phyloP scores from a whole-genome alignment of 169 alveolate genomes.

The Cystoisospora suis region DNA sequence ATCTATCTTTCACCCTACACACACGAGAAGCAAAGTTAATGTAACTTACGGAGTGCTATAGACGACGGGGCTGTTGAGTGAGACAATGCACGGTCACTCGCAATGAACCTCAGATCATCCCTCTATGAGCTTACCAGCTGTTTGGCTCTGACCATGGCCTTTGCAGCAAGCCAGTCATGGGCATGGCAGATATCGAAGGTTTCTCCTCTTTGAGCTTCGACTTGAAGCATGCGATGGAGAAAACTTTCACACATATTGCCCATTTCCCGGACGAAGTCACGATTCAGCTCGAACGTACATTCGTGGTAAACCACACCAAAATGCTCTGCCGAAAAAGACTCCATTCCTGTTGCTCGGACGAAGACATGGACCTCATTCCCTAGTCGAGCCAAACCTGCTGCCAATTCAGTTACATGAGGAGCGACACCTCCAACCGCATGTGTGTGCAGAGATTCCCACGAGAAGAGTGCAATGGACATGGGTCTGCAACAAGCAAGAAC shows the following conservation, averaged over 20 bases:
- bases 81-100: too few relatives aligned
- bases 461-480: slow-evolving; percentile 73
- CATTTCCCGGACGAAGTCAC: slow-evolving; percentile 79
- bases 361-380: slow-evolving; percentile 82
- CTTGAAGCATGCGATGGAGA: slow-evolving; percentile 68
- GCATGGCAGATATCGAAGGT: slow-evolving; percentile 77
- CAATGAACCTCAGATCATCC: too few relatives aligned
- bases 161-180: slow-evolving; percentile 82
- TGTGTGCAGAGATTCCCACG: slow-evolving; percentile 81
- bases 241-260: slow-evolving; percentile 81
- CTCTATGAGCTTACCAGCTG: slow-evolving; percentile 63
- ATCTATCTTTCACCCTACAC: too few relatives aligned
- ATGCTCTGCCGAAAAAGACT: slow-evolving; percentile 63
- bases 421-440: slow-evolving; percentile 79
- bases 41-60: too few relatives aligned
- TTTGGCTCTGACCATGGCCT: slow-evolving; percentile 70
- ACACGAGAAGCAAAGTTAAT: too few relatives aligned
- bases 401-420: slow-evolving; percentile 80
- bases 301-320: slow-evolving; percentile 75
- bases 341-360: slow-evolving; percentile 70
- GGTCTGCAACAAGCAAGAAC: slow-evolving; percentile 49
- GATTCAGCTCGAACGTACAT: slow-evolving; percentile 70
- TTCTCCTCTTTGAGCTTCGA: slow-evolving; percentile 61
- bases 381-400: slow-evolving; percentile 75
- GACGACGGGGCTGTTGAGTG: too few relatives aligned